Base-by-base conservation (phyloP, 164 flowering plant species). In the Amborella trichopoda region DNA sequence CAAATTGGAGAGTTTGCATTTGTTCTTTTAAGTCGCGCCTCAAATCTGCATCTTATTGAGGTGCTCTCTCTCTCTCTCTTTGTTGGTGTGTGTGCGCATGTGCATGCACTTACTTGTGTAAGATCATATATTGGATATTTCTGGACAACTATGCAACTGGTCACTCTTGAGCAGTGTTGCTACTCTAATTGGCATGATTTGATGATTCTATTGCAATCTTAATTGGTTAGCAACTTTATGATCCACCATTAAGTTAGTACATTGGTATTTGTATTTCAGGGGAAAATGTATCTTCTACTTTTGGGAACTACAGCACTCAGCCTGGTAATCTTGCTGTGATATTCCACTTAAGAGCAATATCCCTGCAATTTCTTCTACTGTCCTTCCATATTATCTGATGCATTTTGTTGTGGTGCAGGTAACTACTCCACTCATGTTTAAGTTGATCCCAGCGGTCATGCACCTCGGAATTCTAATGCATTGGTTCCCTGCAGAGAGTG, bases 1-100 rank as follows among this genome's bases (percentile, higher is more conserved):
- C 99, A 91, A 70, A 77, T 91, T 62, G 99, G 99, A 62, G 96
- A 91, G 68, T 91, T 91, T 55, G 83, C 99, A 46, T 91, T 91
- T 72, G 96, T 91, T 50, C 94, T 91, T 38, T 61, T 91, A 39
- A 80, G 99, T 40, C 99, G 94, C 56, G 99, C 99, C 22, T 87
- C 99, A 38, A 87, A 84, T 75, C 79, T 91, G 63, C 77, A 84
- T 63, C 85, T 90, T 56, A 71, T 90, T 63, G 91, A 78, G 94
- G 95, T 85, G 18, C 27, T 20, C 20, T 40, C 52, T 57, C 63
- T 40, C 59, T 57, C 63, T 53, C 46, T 52, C 48, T 44, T 38
- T 44, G 22, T 27, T 8, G 19, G 40, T 33, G n/a, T 20, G 8
- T 5, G 11, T 2, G 6, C 19, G 23, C 16, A 16, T 38, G 20